Base-by-base conservation (phyloP, 2,329 filamentous ascomycete genomes). In the Colletotrichum liriopes region DNA sequence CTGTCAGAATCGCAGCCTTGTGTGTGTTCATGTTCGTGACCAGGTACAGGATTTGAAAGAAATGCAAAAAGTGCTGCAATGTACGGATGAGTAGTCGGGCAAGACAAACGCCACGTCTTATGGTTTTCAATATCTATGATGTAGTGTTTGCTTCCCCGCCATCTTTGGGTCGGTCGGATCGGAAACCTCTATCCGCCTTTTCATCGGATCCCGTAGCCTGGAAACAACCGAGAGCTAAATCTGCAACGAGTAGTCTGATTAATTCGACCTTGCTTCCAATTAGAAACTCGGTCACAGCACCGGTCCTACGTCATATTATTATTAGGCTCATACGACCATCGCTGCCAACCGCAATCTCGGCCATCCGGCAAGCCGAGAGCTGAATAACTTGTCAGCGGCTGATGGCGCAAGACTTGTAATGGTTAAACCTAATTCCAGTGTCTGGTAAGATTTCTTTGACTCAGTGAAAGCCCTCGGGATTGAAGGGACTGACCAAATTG, bases 1-100 rank as follows among this genome's bases (percentile, higher is more conserved):
- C 59, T 8, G 59, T 51, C 29, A 62, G 23, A 20, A 62, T 9
- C 7, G 59, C 59, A 23, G n/a, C 59, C 35, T 37, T 47, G 32
- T 62, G 59, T 26, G 59, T 62, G 29, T 62, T 32, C 59, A 62
- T 62, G 18, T 26, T 39, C 3, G n/a, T 4, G 7, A 5, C 26
- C 2, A n/a, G 29, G 35, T 32, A 16, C 3, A 32, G 5, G 11
- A 35, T 35, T 23, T 5, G n/a, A 2, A 7, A 39, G 47, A 6
- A 1, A 29, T 49, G 2, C 32, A 51, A 2, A 39, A 1, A 49
- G 1, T 7, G 32, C 5, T 37, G 16, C 14, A 26, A 7, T 5
- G 20, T 23, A 1, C 2, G 20, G 8, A 8, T 37, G 32, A 8
- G 52, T 16, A 39, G 11, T 37, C n/a, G 2, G 32, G 32, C 20